A percentile compares a stretch with the other conserved stretches of the same genome.
Evolutionary conservation across 192 early-diverging fungal genomes (phyloP).

Genomic region (Fimicolochytrium jonesii): DNA sequence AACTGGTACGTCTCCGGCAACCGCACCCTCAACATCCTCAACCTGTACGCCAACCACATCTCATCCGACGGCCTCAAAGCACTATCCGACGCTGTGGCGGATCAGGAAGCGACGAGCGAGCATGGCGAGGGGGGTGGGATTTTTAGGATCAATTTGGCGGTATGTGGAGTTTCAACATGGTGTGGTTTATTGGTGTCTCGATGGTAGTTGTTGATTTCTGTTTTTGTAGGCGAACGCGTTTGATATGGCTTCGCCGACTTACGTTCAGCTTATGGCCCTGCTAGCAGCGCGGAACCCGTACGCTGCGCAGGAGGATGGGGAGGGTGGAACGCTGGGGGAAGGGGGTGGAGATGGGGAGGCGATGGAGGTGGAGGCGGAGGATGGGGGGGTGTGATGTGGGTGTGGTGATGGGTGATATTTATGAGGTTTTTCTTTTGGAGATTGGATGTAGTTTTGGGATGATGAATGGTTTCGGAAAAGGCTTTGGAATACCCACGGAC

Average conservation of each 20-base stretch:
- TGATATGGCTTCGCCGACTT: constrained; percentile 7
- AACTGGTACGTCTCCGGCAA: constrained; percentile 51
- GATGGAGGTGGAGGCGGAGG: too few relatives aligned
- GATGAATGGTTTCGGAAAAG: too few relatives aligned
- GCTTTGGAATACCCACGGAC: too few relatives aligned
- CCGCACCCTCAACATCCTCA: constrained; percentile 43
- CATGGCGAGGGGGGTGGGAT: too few relatives aligned
- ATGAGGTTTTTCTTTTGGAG: too few relatives aligned
- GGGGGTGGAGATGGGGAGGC: too few relatives aligned
- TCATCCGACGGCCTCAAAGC: constrained; percentile 35
- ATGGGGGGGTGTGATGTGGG: too few relatives aligned
- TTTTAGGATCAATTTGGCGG: constrained; percentile 32
- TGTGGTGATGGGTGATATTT: too few relatives aligned
- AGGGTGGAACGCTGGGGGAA: too few relatives aligned
- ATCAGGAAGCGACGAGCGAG: constrained; percentile 44
- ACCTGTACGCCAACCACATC: constrained; percentile 39
- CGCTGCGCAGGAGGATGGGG: constrained; percentile 8
- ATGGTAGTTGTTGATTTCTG: too few relatives aligned
- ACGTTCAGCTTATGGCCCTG: constrained; percentile 13
- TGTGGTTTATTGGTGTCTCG: too few relatives aligned
- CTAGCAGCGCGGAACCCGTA: constrained; percentile 31
- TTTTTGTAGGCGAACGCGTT: constrained; percentile 24
- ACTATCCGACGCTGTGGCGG: constrained; percentile 38
- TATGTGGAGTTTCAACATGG: neutral
- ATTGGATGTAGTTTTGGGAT: too few relatives aligned